Evolutionary conservation across 2,329 filamentous ascomycete species (phyloP), one percentile per base, ranked within the genome.

Genomic region (Lecanicillium sp.): DNA sequence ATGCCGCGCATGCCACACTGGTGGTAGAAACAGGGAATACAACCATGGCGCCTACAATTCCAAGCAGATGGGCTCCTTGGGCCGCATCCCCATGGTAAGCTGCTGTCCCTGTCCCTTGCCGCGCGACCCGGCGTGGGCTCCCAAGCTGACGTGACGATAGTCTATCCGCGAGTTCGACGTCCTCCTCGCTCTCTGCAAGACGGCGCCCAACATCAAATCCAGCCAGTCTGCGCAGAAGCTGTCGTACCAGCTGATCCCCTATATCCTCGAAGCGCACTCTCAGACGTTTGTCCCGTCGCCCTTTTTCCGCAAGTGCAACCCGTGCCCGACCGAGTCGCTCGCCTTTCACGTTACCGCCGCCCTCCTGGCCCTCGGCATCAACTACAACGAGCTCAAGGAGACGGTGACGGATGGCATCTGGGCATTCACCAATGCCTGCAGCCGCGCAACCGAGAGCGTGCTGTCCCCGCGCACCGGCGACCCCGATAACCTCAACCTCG

Each of bases 91-190:
- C 11, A 82, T 82, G 78, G 78, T 82, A 64, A 47, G 58, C 41
- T 29, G 37, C 36, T n/a, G n/a, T n/a, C n/a, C n/a, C n/a, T n/a
- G n/a, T n/a, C n/a, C n/a, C n/a, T n/a, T n/a, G n/a, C n/a, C n/a
- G n/a, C n/a, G n/a, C n/a, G n/a, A n/a, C n/a, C n/a, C n/a, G n/a
- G n/a, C n/a, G n/a, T n/a, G n/a, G n/a, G n/a, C n/a, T n/a, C n/a
- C n/a, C n/a, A n/a, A n/a, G n/a, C n/a, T n/a, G n/a, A n/a, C n/a
- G n/a, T n/a, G n/a, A n/a, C 2, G 6, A 13, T 57, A 94, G 87
- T 86, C 81, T 38, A 79, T 89, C 39, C 81, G 86, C 53, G 94
- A 98, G 68, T 82, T 95, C 49, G 90, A 98, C 60, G 85, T 94
- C 38, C 73, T 98, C 18, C 66, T 97, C 18, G 87, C 92, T 31